These are phyloP conservation scores for Herpotrichia juniperi DNA, from an alignment of 2,329 filamentous ascomycete genomes.

Conservation along the genomic window DNA sequence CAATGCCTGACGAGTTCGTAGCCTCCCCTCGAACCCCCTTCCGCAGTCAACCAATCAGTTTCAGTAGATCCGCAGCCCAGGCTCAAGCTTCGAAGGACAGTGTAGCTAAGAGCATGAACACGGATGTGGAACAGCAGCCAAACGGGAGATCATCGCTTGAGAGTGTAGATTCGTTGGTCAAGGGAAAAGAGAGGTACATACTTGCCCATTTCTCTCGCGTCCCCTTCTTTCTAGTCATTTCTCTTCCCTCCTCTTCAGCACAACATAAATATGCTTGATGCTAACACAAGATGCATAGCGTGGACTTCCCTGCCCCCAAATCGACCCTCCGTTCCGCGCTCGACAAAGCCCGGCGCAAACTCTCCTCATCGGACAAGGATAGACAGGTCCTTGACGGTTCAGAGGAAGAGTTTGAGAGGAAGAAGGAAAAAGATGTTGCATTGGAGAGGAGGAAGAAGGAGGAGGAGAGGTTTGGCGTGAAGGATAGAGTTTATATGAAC, in stretches of 20 bases:
- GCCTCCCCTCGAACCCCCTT: slow-evolving; percentile 2
- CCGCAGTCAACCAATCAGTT: slow-evolving; percentile 5
- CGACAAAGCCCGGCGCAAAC: slow-evolving; percentile 12
- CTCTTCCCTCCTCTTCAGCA: neutral
- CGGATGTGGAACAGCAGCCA: neutral
- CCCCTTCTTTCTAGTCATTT: neutral
- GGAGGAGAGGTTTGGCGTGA: slow-evolving; percentile 9
- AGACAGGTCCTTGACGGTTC: slow-evolving; percentile 7
- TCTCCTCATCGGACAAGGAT: slow-evolving; percentile 10
- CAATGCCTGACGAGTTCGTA: slow-evolving; percentile 13
- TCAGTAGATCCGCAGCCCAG: neutral
- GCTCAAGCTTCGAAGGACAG: neutral
- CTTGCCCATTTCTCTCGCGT: neutral
- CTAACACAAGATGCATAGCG: no score
- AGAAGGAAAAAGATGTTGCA: slow-evolving; percentile 10
- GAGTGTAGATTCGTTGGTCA: neutral
- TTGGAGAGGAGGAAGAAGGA: slow-evolving; percentile 11
- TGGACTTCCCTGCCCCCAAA: neutral
- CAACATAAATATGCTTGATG: neutral
- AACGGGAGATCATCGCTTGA: neutral
- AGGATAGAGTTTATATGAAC: slow-evolving; percentile 14
- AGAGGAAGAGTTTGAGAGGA: slow-evolving; percentile 14
- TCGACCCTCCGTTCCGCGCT: slow-evolving; percentile 11
- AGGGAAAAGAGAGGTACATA: neutral
- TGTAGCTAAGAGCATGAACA: no score